Conservation (phyloP, 2,329 filamentous ascomycete genomes). For the Clarireedia paspali region DNA sequence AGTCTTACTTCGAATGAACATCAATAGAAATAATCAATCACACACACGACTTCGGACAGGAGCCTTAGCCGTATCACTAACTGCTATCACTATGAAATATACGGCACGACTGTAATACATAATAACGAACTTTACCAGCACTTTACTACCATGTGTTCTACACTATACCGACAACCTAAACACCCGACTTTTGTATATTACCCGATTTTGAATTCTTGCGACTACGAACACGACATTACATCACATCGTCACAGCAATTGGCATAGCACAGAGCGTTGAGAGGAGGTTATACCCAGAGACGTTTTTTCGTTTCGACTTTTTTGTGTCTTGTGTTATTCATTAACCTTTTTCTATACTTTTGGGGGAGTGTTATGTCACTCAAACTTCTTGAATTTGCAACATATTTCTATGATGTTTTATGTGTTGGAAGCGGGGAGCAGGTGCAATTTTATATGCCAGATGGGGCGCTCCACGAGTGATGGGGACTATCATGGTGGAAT, state of each 20-base stretch:
- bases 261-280: background rate
- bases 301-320: too few species aligned
- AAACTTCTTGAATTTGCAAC: too few species aligned
- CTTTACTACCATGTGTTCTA: background rate
- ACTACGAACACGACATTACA: background rate
- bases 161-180: background rate
- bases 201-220: background rate
- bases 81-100: background rate
- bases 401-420: too few species aligned
- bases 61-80: conserved; percentile 13
- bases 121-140: conserved; percentile 1
- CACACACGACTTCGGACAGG: conserved; percentile 22
- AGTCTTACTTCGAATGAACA: conserved; percentile 29
- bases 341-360: too few species aligned
- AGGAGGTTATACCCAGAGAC: background rate
- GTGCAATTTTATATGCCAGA: too few species aligned
- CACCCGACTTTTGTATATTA: background rate
- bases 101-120: conserved; percentile 8
- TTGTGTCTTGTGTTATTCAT: too few species aligned
- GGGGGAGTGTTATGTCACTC: too few species aligned
- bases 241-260: background rate
- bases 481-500: too few species aligned
- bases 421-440: too few species aligned
- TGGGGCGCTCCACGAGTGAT: too few species aligned
- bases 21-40: background rate